These are phyloP conservation scores for Sherardia arvensis DNA, from an alignment of 257 asterid genomes.

Conservation along the genomic window DNA sequence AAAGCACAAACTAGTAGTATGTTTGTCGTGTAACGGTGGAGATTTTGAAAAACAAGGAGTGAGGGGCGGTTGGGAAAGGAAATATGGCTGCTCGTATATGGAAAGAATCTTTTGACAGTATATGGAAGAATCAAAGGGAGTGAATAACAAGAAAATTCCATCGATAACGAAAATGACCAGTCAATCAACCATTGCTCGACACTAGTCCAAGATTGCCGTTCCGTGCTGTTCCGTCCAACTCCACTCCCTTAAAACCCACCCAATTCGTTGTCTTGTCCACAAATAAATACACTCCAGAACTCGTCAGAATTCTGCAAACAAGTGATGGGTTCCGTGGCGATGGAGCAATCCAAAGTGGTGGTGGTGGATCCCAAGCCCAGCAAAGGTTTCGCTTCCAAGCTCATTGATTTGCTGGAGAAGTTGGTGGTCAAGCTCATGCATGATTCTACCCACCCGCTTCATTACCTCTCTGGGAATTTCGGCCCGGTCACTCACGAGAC, in stretches of 20 bases:
- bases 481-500: constrained; percentile 77
- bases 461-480: constrained; percentile 70
- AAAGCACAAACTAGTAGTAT: too few relatives aligned
- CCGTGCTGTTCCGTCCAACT: not conserved
- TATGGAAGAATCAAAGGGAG: not conserved
- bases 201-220: not conserved
- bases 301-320: not conserved
- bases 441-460: constrained; percentile 53
- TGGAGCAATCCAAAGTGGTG: constrained; percentile 47
- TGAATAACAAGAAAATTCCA: not conserved
- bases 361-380: constrained; percentile 67
- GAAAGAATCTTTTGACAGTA: too few relatives aligned
- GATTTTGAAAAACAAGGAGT: not conserved
- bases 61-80: not conserved
- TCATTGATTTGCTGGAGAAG: constrained; percentile 68
- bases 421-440: constrained; percentile 62
- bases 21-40: not conserved
- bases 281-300: not conserved
- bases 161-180: not conserved
- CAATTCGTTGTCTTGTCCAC: too few relatives aligned
- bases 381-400: constrained; percentile 53
- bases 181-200: not conserved
- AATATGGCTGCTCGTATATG: not conserved
- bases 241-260: not conserved
- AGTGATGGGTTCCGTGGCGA: constrained; percentile 5